These are phyloP conservation scores for Astragalus glycyphyllos DNA, from an alignment of 306 rosid species.

Conservation along the genomic window DNA sequence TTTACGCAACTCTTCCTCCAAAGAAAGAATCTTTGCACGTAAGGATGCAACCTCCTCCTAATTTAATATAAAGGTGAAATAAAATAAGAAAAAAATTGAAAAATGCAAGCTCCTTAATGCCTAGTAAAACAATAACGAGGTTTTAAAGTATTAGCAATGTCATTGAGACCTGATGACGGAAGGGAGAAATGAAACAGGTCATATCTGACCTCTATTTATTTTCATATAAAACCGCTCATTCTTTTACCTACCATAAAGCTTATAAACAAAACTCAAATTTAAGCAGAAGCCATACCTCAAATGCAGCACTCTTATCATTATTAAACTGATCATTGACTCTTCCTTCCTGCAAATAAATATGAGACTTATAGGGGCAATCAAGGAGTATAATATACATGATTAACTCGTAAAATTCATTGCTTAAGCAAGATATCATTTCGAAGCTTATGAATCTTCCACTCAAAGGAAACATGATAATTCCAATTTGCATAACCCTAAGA, in stretches of 20 bases:
- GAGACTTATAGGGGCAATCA: slow-evolving; percentile 22
- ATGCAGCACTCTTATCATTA: slow-evolving; percentile 56
- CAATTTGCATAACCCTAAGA: background rate
- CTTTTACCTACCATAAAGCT: slow-evolving; percentile 26
- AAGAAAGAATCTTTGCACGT: slow-evolving; percentile 64
- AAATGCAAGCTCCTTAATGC: slow-evolving; percentile 17
- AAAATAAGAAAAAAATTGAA: slow-evolving; percentile 4
- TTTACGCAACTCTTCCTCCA: slow-evolving; percentile 88
- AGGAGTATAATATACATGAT: slow-evolving; percentile 21
- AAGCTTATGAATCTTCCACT: slow-evolving; percentile 18
- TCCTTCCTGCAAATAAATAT: slow-evolving; percentile 62
- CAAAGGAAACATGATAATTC: background rate
- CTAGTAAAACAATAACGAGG: slow-evolving; percentile 29
- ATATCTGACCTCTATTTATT: slow-evolving; percentile 31
- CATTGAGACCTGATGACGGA: background rate
- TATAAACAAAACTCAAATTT: slow-evolving; percentile 21
- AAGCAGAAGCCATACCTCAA: slow-evolving; percentile 59
- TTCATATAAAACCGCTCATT: slow-evolving; percentile 28
- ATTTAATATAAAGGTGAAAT: slow-evolving; percentile 43
- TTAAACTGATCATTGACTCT: slow-evolving; percentile 65
- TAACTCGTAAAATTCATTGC: slow-evolving; percentile 1
- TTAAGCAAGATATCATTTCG: slow-evolving; percentile 16
- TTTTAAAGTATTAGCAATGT: slow-evolving; percentile 6
- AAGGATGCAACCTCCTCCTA: slow-evolving; percentile 83
- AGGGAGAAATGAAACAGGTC: slow-evolving; percentile 12